Conservation (phyloP, 306 rosid genomes). For the Quercus ilex region DNA sequence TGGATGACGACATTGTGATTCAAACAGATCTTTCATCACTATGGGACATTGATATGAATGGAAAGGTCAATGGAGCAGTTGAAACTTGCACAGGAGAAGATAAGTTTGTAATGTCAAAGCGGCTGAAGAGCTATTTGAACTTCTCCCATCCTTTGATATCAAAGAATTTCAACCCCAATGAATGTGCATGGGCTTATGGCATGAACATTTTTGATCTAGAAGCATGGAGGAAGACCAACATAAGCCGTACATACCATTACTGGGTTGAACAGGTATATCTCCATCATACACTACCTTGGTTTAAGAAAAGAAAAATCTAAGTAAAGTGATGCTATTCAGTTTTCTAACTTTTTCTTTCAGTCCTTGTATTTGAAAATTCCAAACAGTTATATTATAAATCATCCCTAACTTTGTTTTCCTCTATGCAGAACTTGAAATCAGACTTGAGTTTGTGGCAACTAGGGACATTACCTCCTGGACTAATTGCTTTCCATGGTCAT, state of each 20-base stretch:
- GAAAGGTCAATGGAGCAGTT: slow-evolving; percentile 98
- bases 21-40: slow-evolving; percentile 97
- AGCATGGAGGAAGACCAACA: slow-evolving; percentile 97
- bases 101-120: slow-evolving; percentile 95
- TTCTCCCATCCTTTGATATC: slow-evolving; percentile 90
- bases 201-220: slow-evolving; percentile 95
- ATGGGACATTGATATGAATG: slow-evolving; percentile 93
- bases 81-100: slow-evolving; percentile 92
- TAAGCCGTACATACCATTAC: slow-evolving; percentile 75
- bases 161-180: slow-evolving; percentile 53
- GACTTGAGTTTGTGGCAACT: slow-evolving; percentile 98
- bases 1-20: slow-evolving; percentile 89
- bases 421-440: slow-evolving; percentile 84
- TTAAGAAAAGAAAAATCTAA: not conserved
- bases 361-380: not conserved
- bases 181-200: slow-evolving; percentile 99
- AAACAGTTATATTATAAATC: slow-evolving; percentile 2
- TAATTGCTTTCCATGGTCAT: slow-evolving; percentile 96
- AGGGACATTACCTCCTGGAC: slow-evolving; percentile 97
- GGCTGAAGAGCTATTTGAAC: slow-evolving; percentile 86
- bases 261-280: slow-evolving; percentile 80
- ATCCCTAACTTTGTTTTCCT: slow-evolving; percentile 4
- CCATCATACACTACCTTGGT: slow-evolving; percentile 10
- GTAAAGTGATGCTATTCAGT: not conserved
- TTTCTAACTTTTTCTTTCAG: not conserved